Conservation (phyloP, 2,329 filamentous ascomycete species). For the Fusarium algeriense region DNA sequence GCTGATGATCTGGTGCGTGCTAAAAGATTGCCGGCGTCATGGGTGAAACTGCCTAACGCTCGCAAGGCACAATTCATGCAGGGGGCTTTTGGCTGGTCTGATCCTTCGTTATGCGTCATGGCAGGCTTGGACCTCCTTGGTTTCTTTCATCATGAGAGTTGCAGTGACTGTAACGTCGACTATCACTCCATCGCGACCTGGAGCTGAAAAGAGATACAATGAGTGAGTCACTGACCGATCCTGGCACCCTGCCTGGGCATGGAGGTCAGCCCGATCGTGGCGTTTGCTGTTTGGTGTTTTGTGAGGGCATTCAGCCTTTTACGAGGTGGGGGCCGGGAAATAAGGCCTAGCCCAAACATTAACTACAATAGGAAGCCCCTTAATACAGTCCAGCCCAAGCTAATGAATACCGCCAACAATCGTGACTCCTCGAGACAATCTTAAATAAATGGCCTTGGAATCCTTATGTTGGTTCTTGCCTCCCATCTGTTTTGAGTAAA, state of each 20-base stretch:
- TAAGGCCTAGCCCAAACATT: neutral
- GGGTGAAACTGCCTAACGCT: slow-evolving; percentile 6
- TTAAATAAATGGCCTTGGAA: neutral
- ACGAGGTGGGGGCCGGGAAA: neutral
- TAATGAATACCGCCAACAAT: neutral
- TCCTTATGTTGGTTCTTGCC: neutral
- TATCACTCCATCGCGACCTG: neutral
- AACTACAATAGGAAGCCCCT: slow-evolving; percentile 8
- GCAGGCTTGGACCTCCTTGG: neutral
- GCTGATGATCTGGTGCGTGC: neutral
- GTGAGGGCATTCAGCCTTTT: slow-evolving; percentile 9
- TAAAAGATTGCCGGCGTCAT: neutral
- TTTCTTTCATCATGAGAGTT: neutral
- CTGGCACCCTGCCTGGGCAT: neutral
- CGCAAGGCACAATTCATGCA: neutral
- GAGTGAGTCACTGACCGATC: neutral
- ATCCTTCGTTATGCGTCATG: neutral
- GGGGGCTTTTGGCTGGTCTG: neutral
- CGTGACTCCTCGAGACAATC: neutral
- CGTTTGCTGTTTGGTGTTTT: neutral
- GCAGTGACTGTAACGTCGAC: too few species aligned
- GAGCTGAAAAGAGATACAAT: neutral
- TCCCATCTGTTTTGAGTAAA: neutral
- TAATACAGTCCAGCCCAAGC: neutral
- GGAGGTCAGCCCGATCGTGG: neutral